A percentile compares a stretch with the other conserved stretches of the same genome.
These are phyloP conservation scores for Penicillium paxilli DNA, from an alignment of 495 filamentous ascomycete species.

Conservation along the genomic window DNA sequence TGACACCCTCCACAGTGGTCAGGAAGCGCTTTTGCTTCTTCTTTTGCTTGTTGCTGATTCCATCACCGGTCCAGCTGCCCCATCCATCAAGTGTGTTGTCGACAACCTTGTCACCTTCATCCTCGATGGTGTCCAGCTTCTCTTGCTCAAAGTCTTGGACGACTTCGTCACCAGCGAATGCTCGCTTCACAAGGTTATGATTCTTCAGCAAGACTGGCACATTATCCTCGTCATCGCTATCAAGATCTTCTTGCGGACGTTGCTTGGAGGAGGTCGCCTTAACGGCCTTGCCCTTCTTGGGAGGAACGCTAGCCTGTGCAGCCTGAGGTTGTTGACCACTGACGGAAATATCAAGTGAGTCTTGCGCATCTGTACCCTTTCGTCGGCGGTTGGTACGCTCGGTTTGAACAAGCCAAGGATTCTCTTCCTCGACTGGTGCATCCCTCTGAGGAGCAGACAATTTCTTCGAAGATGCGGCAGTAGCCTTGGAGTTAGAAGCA, in stretches of 20 bases:
- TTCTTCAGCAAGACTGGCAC: conserved; percentile 70
- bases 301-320: conserved; percentile 5
- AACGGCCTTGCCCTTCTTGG: conserved; percentile 20
- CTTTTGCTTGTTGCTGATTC: conserved; percentile 65
- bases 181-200: conserved; percentile 76
- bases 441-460: conserved; percentile 19
- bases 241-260: conserved; percentile 32
- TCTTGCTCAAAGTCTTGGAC: conserved; percentile 77
- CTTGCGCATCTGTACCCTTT: conserved; percentile 30
- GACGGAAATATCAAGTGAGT: conserved; percentile 41
- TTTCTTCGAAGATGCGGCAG: conserved; percentile 16
- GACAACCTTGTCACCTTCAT: conserved; percentile 82
- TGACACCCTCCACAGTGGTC: conserved; percentile 74
- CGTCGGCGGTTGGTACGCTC: conserved; percentile 39
- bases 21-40: conserved; percentile 62
- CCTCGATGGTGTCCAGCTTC: conserved; percentile 68
- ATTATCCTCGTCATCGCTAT: conserved; percentile 57
- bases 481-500: not conserved
- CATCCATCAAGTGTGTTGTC: conserved; percentile 89
- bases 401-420: conserved; percentile 52
- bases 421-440: conserved; percentile 31
- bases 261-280: conserved; percentile 20
- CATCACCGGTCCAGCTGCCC: conserved; percentile 86
- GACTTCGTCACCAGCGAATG: conserved; percentile 92
- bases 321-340: conserved; percentile 27